Evolutionary conservation across 192 early-diverging fungal species (phyloP).

Genomic region (Rhizophlyctis rosea): DNA sequence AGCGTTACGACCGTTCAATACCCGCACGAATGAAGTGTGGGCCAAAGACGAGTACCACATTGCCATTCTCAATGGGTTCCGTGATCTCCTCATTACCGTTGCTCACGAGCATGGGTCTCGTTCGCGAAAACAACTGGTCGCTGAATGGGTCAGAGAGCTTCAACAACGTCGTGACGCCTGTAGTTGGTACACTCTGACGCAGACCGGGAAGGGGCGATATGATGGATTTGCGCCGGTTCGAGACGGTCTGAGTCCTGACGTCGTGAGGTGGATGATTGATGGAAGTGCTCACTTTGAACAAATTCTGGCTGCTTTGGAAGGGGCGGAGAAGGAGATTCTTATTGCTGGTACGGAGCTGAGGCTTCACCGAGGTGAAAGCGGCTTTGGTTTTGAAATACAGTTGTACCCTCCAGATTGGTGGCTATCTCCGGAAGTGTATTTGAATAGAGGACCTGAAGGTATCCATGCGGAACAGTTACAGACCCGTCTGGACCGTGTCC

Average conservation of each 20-base stretch:
- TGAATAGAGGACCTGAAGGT: constrained; percentile 73
- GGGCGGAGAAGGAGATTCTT: constrained; percentile 28
- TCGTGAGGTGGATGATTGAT: constrained; percentile 24
- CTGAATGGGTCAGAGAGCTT: constrained; percentile 23
- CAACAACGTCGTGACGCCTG: constrained; percentile 16
- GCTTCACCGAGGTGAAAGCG: too few relatives aligned
- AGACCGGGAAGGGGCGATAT: constrained; percentile 39
- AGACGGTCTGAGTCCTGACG: constrained; percentile 12
- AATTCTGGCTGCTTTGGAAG: constrained; percentile 10
- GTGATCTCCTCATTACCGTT: constrained; percentile 24
- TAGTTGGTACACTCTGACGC: constrained; percentile 15
- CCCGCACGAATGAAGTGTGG: constrained; percentile 27
- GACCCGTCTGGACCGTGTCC: constrained; percentile 72
- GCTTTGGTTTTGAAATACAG: too few relatives aligned
- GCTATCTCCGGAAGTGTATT: constrained; percentile 82
- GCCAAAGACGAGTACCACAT: constrained; percentile 16
- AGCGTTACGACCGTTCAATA: constrained; percentile 23
- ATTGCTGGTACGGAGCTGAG: constrained; percentile 7
- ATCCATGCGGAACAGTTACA: constrained; percentile 44
- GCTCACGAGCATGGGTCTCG: constrained; percentile 12
- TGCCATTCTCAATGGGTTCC: constrained; percentile 31
- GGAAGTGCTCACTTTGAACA: constrained; percentile 29
- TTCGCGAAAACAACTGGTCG: constrained; percentile 4
- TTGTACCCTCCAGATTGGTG: constrained; percentile 89
- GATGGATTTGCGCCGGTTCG: constrained; percentile 76